Evolutionary conservation across 352 stramenopile species (phyloP), one percentile per base, ranked within the genome.

Genomic region (Paralagenidium karlingii): DNA sequence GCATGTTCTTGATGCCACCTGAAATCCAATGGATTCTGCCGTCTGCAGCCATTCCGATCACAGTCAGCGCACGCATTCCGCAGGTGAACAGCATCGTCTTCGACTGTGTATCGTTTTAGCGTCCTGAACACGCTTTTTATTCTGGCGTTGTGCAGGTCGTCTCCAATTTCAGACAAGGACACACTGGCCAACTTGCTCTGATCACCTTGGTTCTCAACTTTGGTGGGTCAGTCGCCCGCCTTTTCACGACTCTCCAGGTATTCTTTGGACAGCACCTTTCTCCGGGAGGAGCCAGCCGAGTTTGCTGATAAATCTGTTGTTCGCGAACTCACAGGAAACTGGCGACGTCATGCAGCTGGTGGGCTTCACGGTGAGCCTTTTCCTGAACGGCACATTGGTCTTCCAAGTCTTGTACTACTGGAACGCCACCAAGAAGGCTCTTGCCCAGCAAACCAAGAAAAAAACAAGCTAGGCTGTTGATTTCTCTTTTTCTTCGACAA

Each of bases 161-260:
- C 25, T 77, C 77, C 20, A 94, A 94, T 60, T 90, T 89, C 46
- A 84, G 89, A 45, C 77, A 94, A 45, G 75, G 76, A 9, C 80
- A 94, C 56, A 94, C 80, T 28, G 80, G 80, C n/a, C 80, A 94
- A 48, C 59, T 94, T 22, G 79, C 80, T 30, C 65, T 94, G 15
- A 65, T 94, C 34, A 94, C 80, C 33, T 55, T 89, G 28, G 51
- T 89, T 50, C 64, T 89, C 26, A 94, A 89, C 53, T 66, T 91
- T 47, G 75, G 54, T 11, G 80, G 80, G 15, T 86, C 75, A 0
- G 46, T 87, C 33, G 80, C 80, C 25, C 73, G 80, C 1, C 60
- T 94, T 39, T 94, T 94, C 53, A 94, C 80, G 16, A 91, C 78
- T 12, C 52, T 94, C 41, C 75, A 91, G 57, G 66, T 73, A 47